phyloP scores from a whole-genome alignment of 371 early-diverging fungal species.

The Apophysomyces variabilis region DNA sequence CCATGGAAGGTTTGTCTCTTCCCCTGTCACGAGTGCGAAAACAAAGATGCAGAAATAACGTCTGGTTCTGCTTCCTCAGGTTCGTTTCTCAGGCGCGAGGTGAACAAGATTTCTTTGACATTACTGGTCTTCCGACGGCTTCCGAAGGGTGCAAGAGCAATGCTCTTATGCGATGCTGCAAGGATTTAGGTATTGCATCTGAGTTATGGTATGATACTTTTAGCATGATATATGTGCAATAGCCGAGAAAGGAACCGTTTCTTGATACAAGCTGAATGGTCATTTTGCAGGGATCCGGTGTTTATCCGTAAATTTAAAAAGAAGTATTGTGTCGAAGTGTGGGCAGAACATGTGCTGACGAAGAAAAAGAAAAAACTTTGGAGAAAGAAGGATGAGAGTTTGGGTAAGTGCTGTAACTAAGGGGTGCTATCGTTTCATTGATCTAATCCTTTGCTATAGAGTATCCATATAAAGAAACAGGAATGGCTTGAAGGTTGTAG shows the following conservation, averaged over 20 bases:
- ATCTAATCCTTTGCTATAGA: conserved; percentile 19
- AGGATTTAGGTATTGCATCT: conserved; percentile 92
- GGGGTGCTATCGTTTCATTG: background rate
- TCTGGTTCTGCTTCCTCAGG: conserved; percentile 13
- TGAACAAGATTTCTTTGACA: conserved; percentile 89
- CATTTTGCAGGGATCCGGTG: conserved; percentile 72
- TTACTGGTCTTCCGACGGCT: conserved; percentile 79
- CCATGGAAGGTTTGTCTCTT: conserved; percentile 68
- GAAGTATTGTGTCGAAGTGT: conserved; percentile 76
- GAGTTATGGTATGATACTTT: conserved; percentile 79
- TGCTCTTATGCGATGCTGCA: conserved; percentile 96
- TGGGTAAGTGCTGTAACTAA: conserved; percentile 43
- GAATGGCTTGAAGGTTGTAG: conserved; percentile 7
- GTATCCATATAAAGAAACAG: conserved; percentile 48
- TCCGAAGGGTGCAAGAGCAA: conserved; percentile 94
- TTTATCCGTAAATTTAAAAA: conserved; percentile 88
- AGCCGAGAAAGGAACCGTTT: background rate
- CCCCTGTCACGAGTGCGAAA: no score
- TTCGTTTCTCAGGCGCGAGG: conserved; percentile 94
- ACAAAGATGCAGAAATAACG: no score
- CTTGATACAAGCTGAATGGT: background rate
- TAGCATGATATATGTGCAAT: background rate
- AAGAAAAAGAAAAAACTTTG: conserved; percentile 83
- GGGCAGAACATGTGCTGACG: conserved; percentile 74
- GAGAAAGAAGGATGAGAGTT: conserved; percentile 76